Percentiles rank a stretch among this genome's conserved stretches.
Conservation (phyloP, 139 green algal species). For the Coccomyxa sp. region DNA sequence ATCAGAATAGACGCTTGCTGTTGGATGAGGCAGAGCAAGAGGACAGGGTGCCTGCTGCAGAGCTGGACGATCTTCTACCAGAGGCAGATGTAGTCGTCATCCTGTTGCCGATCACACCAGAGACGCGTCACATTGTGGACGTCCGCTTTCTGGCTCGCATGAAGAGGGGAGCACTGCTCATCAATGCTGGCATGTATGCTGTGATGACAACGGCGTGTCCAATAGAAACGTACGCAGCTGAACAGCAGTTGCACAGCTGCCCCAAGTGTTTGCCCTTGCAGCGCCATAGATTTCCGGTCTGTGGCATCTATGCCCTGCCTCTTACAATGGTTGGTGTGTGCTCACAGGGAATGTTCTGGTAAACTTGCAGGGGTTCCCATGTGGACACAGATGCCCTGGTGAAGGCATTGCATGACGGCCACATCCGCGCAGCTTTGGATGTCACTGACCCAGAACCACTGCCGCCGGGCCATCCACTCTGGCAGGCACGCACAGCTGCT, state of each 20-base stretch:
- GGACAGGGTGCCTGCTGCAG: background rate
- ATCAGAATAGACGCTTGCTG: too few species aligned
- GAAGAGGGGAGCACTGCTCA: background rate
- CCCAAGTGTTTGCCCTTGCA: background rate
- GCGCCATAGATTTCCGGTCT: background rate
- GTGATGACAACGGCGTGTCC: background rate
- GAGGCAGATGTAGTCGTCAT: background rate
- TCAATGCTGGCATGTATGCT: background rate
- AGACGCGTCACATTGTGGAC: background rate
- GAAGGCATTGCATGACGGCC: background rate
- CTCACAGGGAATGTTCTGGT: background rate
- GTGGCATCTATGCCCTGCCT: background rate
- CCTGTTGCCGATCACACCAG: background rate
- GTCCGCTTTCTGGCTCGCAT: background rate
- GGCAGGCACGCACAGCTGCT: background rate
- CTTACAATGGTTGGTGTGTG: background rate
- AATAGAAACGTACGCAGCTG: background rate
- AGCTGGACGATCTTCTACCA: background rate
- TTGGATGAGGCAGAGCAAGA: too few species aligned
- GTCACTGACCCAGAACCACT: background rate
- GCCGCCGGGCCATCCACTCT: background rate
- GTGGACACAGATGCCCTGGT: background rate
- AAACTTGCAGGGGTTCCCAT: background rate
- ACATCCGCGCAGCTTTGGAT: background rate
- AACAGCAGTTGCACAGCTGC: background rate